phyloP scores from a whole-genome alignment of 352 stramenopile species.

The Phytophthora tubulina region DNA sequence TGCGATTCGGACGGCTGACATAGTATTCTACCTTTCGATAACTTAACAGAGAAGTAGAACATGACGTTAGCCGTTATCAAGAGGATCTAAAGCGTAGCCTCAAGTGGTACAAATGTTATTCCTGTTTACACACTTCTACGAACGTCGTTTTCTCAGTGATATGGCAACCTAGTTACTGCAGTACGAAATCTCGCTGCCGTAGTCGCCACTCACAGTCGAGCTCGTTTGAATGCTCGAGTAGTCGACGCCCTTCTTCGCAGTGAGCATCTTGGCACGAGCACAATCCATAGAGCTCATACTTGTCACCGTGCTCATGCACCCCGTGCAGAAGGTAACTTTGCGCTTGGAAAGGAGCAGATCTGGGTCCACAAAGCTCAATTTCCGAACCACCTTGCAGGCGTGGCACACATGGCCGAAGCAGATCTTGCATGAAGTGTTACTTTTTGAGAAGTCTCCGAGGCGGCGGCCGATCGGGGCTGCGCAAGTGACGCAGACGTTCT shows the following conservation, averaged over 20 bases:
- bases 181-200: conserved; percentile 21
- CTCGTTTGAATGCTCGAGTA: conserved; percentile 14
- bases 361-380: conserved; percentile 45
- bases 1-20: too few species aligned
- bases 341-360: conserved; percentile 39
- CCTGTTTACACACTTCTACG: too few species aligned
- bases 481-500: conserved; percentile 32
- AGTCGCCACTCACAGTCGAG: conserved; percentile 19
- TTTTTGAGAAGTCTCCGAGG: conserved; percentile 26
- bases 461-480: conserved; percentile 15
- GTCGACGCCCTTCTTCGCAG: conserved; percentile 7
- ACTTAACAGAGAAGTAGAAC: too few species aligned
- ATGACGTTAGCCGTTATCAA: too few species aligned
- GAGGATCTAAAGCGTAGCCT: too few species aligned
- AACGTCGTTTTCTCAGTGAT: too few species aligned
- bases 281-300: conserved; percentile 19
- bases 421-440: conserved; percentile 33
- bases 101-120: too few species aligned
- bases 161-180: background rate
- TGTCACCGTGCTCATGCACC: conserved; percentile 31
- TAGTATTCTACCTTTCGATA: too few species aligned
- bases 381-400: conserved; percentile 35
- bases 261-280: conserved; percentile 22
- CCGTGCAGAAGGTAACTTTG: conserved; percentile 45
- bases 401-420: conserved; percentile 42